Base-by-base conservation (phyloP, 2,329 filamentous ascomycete species). In the Sclerotinia borealis region DNA sequence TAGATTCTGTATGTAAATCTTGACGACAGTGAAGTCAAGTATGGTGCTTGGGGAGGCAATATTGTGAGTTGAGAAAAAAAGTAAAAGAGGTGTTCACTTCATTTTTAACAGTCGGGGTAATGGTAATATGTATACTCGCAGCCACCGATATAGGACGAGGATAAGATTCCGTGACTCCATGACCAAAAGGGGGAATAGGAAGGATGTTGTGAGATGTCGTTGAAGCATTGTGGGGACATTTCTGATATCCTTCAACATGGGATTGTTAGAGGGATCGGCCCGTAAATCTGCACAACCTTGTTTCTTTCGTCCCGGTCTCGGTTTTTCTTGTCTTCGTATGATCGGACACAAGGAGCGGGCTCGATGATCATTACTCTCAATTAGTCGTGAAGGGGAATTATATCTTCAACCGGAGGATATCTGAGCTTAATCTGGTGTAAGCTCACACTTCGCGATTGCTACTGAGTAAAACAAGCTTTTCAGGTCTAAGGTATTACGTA, bases 81-180 rank as follows among this genome's bases (percentile, higher is more conserved):
- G 22, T 37, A 39, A 63, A 37, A 41, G 41, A 58, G 34, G 31
- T 37, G 22, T 37, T 15, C 43, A 36, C 31, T 37, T 59, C 43
- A 27, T 34, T 50, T 50, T 17, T 15, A 58, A 29, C 43, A 45
- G 25, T 43, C 52, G 50, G 50, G 59, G 50, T 58, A 58, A 58
- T 63, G 29, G 22, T 27, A 25, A 58, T 58, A 63, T 56, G 48
- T 52, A 29, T 61, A 52, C 36, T 39, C 34, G 27, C 29, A 34
- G 34, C 59, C 45, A 52, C 59, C 31, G 48, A 51, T 61, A 61
- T 31, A 58, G 31, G 54, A 41, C 17, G 22, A 37, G 25, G 37
- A 10, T 41, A 22, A 27, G 39, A 11, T 36, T 63, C 60, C 60
- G 60, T 49, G 27, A 63, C 60, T 63, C 60, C 55, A 39, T 43